phyloP scores from a whole-genome alignment of 495 filamentous ascomycete genomes.

The Hypoxylon rickii region DNA sequence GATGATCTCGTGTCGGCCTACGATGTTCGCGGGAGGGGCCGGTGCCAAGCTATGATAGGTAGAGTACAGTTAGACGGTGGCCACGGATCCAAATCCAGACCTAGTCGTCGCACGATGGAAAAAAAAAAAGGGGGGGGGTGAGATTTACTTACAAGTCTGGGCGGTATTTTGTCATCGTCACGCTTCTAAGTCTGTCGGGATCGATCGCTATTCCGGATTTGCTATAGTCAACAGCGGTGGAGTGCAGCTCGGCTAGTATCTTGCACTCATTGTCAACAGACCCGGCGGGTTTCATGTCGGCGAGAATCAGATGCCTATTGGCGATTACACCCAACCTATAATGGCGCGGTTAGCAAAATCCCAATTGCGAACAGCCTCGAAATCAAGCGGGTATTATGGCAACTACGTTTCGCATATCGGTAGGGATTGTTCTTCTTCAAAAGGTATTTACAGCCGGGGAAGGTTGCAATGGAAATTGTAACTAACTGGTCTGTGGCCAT shows the following conservation, averaged over 20 bases:
- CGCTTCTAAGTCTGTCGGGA: conserved; percentile 29
- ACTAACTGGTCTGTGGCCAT: conserved; percentile 71
- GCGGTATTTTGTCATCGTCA: conserved; percentile 28
- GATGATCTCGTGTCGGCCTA: conserved; percentile 48
- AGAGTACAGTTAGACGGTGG: no score
- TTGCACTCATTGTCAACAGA: conserved; percentile 62
- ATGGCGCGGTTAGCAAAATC: neutral
- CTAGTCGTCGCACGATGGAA: no score
- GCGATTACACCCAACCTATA: conserved; percentile 66
- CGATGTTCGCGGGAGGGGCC: conserved; percentile 62
- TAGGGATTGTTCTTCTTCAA: no score
- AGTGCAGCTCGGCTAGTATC: conserved; percentile 69
- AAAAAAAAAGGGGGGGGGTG: neutral
- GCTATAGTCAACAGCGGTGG: conserved; percentile 80
- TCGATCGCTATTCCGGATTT: conserved; percentile 75
- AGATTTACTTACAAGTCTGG: conserved; percentile 50
- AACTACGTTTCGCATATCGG: no score
- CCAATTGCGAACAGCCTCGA: no score
- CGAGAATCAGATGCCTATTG: conserved; percentile 66
- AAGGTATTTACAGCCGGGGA: no score
- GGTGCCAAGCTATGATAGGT: conserved; percentile 56
- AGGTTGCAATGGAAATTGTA: no score
- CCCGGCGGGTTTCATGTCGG: conserved; percentile 62
- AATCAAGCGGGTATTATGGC: no score
- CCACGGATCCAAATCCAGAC: no score